These are phyloP conservation scores for Thraustochytrium sp. DNA, from an alignment of 352 stramenopile species.

Conservation along the genomic window DNA sequence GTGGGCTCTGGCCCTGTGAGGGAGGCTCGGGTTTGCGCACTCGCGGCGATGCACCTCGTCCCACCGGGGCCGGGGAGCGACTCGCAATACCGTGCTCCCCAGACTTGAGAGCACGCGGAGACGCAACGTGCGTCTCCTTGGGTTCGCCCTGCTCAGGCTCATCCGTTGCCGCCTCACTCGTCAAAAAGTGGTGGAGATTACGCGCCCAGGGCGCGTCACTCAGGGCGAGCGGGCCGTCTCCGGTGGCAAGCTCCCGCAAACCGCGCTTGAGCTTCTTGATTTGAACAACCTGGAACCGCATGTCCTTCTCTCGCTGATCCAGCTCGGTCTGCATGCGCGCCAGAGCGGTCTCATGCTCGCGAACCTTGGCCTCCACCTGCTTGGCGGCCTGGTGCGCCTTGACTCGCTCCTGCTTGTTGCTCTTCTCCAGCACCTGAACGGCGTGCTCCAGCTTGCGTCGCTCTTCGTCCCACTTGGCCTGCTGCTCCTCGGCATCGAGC, in stretches of 20 bases:
- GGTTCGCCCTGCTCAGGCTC: neutral
- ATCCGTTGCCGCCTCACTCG: neutral
- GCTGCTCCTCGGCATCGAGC: conserved; percentile 54
- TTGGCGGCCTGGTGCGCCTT: conserved; percentile 60
- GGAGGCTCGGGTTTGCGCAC: neutral
- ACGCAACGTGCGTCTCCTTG: neutral
- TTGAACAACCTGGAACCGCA: conserved; percentile 61
- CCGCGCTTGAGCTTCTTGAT: conserved; percentile 69
- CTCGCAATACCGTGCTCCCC: too few species aligned
- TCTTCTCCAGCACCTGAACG: conserved; percentile 62
- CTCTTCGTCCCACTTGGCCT: conserved; percentile 62
- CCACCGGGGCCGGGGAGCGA: too few species aligned
- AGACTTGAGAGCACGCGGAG: too few species aligned
- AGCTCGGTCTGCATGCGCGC: conserved; percentile 58
- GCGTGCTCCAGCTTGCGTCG: conserved; percentile 63
- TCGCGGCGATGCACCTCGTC: too few species aligned
- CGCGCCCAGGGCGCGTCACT: conserved; percentile 2
- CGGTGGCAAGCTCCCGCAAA: conserved; percentile 57
- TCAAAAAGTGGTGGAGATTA: conserved; percentile 24
- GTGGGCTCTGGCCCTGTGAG: neutral
- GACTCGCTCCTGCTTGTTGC: conserved; percentile 53
- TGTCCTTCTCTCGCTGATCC: conserved; percentile 60
- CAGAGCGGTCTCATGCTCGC: conserved; percentile 54
- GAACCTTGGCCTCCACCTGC: conserved; percentile 56
- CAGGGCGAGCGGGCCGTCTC: neutral